Evolutionary conservation across 2,329 filamentous ascomycete genomes (phyloP).

Genomic region (Hyphodiscus sp.): DNA sequence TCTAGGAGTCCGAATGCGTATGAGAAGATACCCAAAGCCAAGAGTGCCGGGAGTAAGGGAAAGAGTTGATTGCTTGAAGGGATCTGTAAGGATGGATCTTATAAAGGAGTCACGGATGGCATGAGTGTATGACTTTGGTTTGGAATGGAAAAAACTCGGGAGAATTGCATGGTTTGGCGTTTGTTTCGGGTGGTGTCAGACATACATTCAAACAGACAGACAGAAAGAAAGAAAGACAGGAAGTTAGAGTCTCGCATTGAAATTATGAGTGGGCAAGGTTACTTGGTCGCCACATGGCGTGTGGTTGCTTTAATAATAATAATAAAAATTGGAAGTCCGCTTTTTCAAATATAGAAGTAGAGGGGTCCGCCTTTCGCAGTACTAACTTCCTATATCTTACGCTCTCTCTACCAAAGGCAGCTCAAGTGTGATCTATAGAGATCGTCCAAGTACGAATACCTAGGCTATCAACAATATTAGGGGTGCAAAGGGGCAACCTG

Average conservation of each 20-base stretch:
- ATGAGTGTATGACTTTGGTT: not conserved
- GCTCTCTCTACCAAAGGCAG: too few relatives aligned
- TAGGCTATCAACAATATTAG: too few relatives aligned
- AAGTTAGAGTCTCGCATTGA: not conserved
- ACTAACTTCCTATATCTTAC: too few relatives aligned
- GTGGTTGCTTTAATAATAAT: not conserved
- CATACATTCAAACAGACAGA: not conserved
- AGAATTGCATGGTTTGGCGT: not conserved
- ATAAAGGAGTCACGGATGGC: not conserved
- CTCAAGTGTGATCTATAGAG: too few relatives aligned
- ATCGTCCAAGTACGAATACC: too few relatives aligned
- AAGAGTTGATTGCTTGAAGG: not conserved
- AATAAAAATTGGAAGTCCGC: not conserved
- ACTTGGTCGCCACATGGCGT: constrained; percentile 3
- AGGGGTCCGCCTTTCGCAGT: too few relatives aligned
- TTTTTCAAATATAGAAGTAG: too few relatives aligned
- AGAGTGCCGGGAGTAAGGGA: constrained; percentile 23
- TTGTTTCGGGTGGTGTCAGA: not conserved
- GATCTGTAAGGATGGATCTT: not conserved
- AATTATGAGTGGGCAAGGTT: constrained; percentile 37
- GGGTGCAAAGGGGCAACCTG: too few relatives aligned
- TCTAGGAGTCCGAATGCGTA: constrained; percentile 74
- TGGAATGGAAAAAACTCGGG: not conserved
- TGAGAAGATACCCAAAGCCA: constrained; percentile 64
- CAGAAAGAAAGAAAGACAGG: too few relatives aligned